Evolutionary conservation across 1,284 basidiomycete species (phyloP), one percentile per base, ranked within the genome.

Genomic region (Veloboletus limbatus): DNA sequence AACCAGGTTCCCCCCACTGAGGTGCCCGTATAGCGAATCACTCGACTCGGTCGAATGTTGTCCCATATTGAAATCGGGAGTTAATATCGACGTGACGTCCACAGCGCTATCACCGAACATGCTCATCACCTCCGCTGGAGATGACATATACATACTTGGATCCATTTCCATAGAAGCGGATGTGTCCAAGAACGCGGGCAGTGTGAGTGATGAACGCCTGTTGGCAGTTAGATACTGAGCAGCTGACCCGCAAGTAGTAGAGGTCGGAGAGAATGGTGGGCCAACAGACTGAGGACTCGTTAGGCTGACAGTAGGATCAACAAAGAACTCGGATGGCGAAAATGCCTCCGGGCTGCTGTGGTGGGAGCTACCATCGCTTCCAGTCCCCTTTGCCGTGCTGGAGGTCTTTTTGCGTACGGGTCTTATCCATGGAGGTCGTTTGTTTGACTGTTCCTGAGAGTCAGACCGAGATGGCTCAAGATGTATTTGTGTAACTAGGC

Each of bases 401-500:
- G 77, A 69, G 4, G 76, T 75, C 69, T 87, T 88, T 65, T 88
- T 90, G 43, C 87, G 84, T 3, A 92, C 82, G 7, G 91, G 92
- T 26, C 90, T 79, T 45, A 93, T 80, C 91, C 91, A 94, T 7
- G 90, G 86, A 1, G 88, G 90, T 22, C 85, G 72, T 7, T 78
- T 67, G 41, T 68, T 67, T 9, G 60, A 70, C 28, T 76, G 76
- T n/a, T 75, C 71, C 18, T 74, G 69, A 11, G 74, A 75, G 32
- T 77, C 80, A 40, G 74, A 75, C 25, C 75, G 75, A 17, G 72
- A 63, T 3, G 75, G 69, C 55, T 93, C 89, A 45, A 94, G 75
- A 22, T 92, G 91, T 52, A 93, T 92, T 59, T 88, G 84, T 6
- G 90, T 92, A 46, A 93, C 91, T 92, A 55, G 21, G 49, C 54